Evolutionary conservation across 805 yeast genomes (phyloP).

Genomic region (Blastobotrys peoriensis): DNA sequence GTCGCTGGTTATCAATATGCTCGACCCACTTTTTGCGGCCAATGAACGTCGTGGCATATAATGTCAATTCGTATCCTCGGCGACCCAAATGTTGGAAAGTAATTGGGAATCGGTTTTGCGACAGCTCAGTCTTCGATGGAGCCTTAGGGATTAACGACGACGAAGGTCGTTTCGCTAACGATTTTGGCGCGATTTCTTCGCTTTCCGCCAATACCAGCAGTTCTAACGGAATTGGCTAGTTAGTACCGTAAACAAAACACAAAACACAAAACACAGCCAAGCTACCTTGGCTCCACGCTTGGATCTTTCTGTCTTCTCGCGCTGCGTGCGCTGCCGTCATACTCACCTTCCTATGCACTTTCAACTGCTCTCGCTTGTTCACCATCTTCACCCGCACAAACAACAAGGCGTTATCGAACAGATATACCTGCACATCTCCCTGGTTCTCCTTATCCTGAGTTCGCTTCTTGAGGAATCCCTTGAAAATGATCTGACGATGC

Average conservation of each 20-base stretch:
- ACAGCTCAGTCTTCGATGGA: constrained; percentile 17
- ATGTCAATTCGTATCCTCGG: constrained; percentile 40
- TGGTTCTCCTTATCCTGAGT: constrained; percentile 67
- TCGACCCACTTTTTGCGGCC: constrained; percentile 78
- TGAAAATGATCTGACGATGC: constrained; percentile 70
- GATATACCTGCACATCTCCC: constrained; percentile 77
- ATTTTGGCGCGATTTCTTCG: constrained; percentile 66
- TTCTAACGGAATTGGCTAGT: constrained; percentile 31
- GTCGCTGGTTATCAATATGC: constrained; percentile 74
- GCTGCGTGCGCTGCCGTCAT: constrained; percentile 53
- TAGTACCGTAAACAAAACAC: not conserved
- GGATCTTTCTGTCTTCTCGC: too few species aligned
- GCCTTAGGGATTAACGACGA: constrained; percentile 25
- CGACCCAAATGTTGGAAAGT: constrained; percentile 47
- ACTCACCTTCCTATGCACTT: constrained; percentile 65
- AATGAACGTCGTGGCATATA: constrained; percentile 36
- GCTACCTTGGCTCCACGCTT: too few species aligned
- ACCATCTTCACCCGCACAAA: constrained; percentile 81
- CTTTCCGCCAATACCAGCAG: constrained; percentile 46
- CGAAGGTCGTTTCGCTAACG: constrained; percentile 27
- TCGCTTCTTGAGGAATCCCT: constrained; percentile 67
- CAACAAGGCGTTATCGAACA: constrained; percentile 81
- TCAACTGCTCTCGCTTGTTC: constrained; percentile 84
- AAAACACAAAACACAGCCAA: not conserved
- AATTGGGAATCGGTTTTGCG: constrained; percentile 35